Evolutionary conservation across 108 stramenopile species (phyloP), one percentile per base, ranked within the genome.

Genomic region (Parietichytrium sp.): DNA sequence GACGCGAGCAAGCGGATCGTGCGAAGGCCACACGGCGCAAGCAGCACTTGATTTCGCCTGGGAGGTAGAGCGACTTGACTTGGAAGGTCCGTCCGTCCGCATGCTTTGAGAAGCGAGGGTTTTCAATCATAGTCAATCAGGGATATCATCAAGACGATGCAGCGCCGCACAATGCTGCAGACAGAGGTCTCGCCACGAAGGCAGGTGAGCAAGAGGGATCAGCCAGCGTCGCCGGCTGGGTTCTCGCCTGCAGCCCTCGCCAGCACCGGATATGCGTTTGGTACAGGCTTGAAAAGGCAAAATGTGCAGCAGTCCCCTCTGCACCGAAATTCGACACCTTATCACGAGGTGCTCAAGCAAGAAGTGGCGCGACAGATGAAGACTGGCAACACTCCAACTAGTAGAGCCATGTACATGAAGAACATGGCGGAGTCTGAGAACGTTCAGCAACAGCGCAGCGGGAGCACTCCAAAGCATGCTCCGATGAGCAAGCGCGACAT

Each of bases 151-250:
- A n/a, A n/a, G n/a, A n/a, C n/a, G 18, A 50, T 50, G 49, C 54
- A 55, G 20, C 54, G 20, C 25, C 61, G 61, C 33, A n/a, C n/a
- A n/a, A n/a, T n/a, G n/a, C n/a, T n/a, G n/a, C n/a, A n/a, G n/a
- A 33, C 61, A 42, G 33, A 6, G 38, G 38, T 42, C 1, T 72
- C 61, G 42, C 61, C 61, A 25, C 61, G 61, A 6, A 42, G 20
- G 6, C n/a, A n/a, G n/a, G 61, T 38, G 6, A 38, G 38, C 33
- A 72, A 72, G 25, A 33, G 61, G 38, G 61, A 72, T 72, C 38
- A 72, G 20, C 61, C 61, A n/a, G 38, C 61, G 10, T 72, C 61
- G 61, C 61, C 61, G 0, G 61, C 61, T n/a, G n/a, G n/a, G n/a
- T 72, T 72, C 3, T 72, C 61, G 1, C 61, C 61, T n/a, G 61